Conservation (phyloP, 768 basidiomycete species). For the Leccinum obscurum region DNA sequence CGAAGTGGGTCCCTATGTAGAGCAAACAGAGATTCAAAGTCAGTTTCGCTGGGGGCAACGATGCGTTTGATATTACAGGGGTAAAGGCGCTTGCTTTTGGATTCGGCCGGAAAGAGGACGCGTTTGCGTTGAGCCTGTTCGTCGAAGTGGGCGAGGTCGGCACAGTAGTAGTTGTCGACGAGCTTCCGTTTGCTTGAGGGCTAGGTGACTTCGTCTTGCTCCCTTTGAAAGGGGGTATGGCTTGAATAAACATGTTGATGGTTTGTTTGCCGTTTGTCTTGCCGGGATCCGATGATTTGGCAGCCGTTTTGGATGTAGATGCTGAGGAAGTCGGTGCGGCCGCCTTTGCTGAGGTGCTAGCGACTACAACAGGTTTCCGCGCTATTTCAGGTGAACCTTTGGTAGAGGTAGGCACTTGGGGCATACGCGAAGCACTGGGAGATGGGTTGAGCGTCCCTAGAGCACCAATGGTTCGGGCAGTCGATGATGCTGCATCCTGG, state of each 20-base stretch:
- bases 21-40: conserved; percentile 13
- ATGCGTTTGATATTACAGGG: conserved; percentile 46
- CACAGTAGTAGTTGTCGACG: conserved; percentile 35
- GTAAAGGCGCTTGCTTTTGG: conserved; percentile 76
- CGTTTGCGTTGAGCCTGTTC: conserved; percentile 81
- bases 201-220: conserved; percentile 40
- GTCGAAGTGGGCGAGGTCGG: conserved; percentile 55
- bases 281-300: conserved; percentile 32
- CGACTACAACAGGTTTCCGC: conserved; percentile 30
- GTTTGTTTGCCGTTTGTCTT: conserved; percentile 45
- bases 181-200: conserved; percentile 32
- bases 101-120: conserved; percentile 89
- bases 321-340: conserved; percentile 30
- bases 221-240: conserved; percentile 91
- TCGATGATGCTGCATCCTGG: conserved; percentile 61
- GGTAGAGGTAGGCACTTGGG: conserved; percentile 31
- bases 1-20: conserved; percentile 45
- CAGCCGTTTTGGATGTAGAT: conserved; percentile 31
- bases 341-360: conserved; percentile 27
- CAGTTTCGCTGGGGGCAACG: conserved; percentile 17
- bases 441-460: conserved; percentile 40
- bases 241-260: conserved; percentile 78
- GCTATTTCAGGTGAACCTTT: conserved; percentile 32
- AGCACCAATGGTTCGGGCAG: conserved; percentile 70
- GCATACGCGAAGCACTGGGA: conserved; percentile 48